Evolutionary conservation across 2,329 filamentous ascomycete species (phyloP), one percentile per base, ranked within the genome.

Genomic region (Sporothrix schenckii): DNA sequence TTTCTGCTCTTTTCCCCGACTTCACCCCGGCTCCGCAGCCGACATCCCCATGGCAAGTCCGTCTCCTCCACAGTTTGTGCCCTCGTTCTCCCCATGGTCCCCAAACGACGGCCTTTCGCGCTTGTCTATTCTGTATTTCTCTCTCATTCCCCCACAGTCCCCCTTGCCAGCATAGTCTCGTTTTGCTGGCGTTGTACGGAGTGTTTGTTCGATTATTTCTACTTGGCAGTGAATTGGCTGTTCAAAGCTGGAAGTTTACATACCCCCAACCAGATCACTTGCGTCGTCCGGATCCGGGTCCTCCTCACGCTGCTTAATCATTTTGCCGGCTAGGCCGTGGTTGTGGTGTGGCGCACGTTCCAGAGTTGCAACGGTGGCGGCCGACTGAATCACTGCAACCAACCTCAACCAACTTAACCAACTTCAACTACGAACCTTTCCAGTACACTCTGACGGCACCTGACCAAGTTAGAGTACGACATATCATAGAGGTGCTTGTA

Each of bases 21-120:
- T 24, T 44, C 44, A n/a, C 11, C n/a, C 56, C 56, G 9, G 56
- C 19, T 60, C 56, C 21, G 44, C 53, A n/a, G 14, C 10, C 53
- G 39, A n/a, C n/a, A 3, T 34, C 56, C 56, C 56, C 56, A 30
- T 30, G 60, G 44, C 24, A 21, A 10, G 7, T 10, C 4, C 11
- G 14, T 49, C 3, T 58, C 6, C 16, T 60, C 54, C 34, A 16
- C n/a, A 7, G 41, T 4, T 61, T n/a, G 34, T n/a, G n/a, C 24
- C n/a, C 56, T n/a, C 39, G 44, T 61, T 44, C 34, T 44, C 58
- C 58, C 58, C 58, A 61, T 44, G 34, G 19, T 14, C 14, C 39
- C 58, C 58, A 44, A 13, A 16, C 4, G 11, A 4, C 16, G 6
- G 19, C 24, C 54, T 41, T 21, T 60, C 11, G 14, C 41, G 41